Conservation (phyloP, 225 moss, liverwort and hornwort species). For the Sphagnum tenellum region DNA sequence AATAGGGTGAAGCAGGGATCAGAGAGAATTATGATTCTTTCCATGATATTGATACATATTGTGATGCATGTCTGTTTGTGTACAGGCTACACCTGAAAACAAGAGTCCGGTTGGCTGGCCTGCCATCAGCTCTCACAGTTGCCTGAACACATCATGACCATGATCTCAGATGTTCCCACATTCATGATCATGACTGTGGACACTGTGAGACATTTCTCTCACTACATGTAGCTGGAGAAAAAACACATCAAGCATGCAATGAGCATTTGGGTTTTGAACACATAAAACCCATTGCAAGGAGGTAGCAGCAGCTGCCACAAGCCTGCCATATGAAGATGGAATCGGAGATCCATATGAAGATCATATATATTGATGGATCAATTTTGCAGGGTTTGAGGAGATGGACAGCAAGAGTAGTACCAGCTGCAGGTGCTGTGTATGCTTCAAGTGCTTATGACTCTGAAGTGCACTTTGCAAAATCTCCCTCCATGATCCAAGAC, state of each 20-base stretch:
- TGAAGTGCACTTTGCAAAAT: slow-evolving; percentile 64
- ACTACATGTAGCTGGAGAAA: no score
- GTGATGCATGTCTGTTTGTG: not conserved
- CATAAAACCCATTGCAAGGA: not conserved
- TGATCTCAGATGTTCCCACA: no score
- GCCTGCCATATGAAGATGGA: no score
- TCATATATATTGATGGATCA: no score
- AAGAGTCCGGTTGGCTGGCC: slow-evolving; percentile 81
- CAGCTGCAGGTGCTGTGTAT: slow-evolving; percentile 70
- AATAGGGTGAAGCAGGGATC: no score
- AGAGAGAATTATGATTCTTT: no score
- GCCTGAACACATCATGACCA: slow-evolving; percentile 30
- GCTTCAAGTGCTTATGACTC: slow-evolving; percentile 73
- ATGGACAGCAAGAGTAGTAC: slow-evolving; percentile 12
- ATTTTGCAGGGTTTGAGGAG: no score
- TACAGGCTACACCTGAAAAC: slow-evolving; percentile 60
- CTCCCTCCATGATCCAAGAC: slow-evolving; percentile 63
- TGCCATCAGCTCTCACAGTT: slow-evolving; percentile 76
- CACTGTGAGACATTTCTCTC: no score
- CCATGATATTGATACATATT: no score
- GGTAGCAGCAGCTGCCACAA: no score
- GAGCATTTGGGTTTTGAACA: not conserved
- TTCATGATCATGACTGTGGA: not conserved
- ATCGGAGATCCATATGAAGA: no score
- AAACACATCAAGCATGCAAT: no score